Evolutionary conservation across 2,329 filamentous ascomycete species (phyloP), one percentile per base, ranked within the genome.

Genomic region (Talaromyces sp.): DNA sequence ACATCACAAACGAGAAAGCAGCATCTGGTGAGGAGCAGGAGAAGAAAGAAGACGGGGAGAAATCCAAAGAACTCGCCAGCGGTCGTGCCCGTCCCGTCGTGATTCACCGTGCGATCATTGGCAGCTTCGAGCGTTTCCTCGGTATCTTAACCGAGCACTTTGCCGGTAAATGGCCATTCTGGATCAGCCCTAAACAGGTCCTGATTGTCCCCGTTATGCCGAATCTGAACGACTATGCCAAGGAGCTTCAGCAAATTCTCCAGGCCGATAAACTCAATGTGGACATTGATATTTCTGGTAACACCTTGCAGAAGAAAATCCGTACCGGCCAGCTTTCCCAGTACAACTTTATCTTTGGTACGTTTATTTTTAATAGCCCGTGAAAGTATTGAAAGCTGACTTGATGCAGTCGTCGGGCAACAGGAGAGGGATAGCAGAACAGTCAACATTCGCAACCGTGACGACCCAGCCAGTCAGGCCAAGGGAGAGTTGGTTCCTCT

Each of bases 1-100:
- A 92, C 74, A 87, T 90, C 79, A 91, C 89, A 10, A 86, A 88
- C 43, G 88, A 92, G 70, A 75, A 79, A 69, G 61, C 65, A 57
- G 24, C 31, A 31, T 7, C 54, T 46, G 35, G 48, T 17, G 55
- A 53, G 41, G 52, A 43, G 14, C 56, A 61, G 48, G 29, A 27
- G 35, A 46, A 46, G 21, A 46, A 74, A 55, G 65, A 66, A 38
- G 69, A 48, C 63, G 69, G 59, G 17, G 60, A 61, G 14, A 80
- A 74, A 64, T 60, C 73, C 43, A 66, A 69, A 48, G 74, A 70
- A 12, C 69, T 70, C 6, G 70, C 69, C 11, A 64, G 72, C 32
- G 79, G 79, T 27, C 77, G 77, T 66, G 78, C 79, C 60, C 77
- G 79, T 24, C 79, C 80, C 0, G 79, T 81, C 57, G 79, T 81